These are phyloP conservation scores for Parathielavia hyrcaniae DNA, from an alignment of 495 filamentous ascomycete species.

Conservation along the genomic window DNA sequence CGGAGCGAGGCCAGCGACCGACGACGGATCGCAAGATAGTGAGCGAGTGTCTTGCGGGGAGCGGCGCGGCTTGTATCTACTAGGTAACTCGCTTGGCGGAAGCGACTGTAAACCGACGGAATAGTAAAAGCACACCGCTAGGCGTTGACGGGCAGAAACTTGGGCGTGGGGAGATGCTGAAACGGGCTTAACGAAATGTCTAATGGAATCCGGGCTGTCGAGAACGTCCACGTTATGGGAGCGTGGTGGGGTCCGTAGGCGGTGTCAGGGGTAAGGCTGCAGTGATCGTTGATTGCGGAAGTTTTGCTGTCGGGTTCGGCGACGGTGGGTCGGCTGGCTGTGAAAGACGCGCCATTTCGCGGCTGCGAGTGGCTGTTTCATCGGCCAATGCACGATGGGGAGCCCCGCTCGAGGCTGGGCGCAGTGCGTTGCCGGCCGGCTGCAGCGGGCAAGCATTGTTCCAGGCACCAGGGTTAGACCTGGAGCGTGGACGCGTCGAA, in stretches of 20 bases:
- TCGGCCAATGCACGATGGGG: slow-evolving; percentile 11
- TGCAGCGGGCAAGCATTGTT: slow-evolving; percentile 15
- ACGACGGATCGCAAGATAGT: background rate
- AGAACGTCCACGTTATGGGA: slow-evolving; percentile 1
- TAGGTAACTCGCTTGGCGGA: background rate
- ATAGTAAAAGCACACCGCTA: background rate
- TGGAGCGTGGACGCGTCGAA: too few relatives aligned
- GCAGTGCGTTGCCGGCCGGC: slow-evolving; percentile 12
- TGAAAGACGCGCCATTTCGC: slow-evolving; percentile 19
- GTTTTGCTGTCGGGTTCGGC: slow-evolving; percentile 5
- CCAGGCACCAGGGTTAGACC: slow-evolving; percentile 5
- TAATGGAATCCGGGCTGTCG: slow-evolving; percentile 6
- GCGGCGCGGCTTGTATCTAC: background rate
- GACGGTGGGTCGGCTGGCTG: slow-evolving; percentile 1
- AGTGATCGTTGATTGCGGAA: slow-evolving; percentile 2
- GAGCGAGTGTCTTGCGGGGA: background rate
- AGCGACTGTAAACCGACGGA: slow-evolving; percentile 1
- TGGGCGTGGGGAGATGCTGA: slow-evolving; percentile 4
- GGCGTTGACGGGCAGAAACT: slow-evolving; percentile 9
- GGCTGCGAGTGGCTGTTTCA: slow-evolving; percentile 6
- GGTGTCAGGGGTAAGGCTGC: slow-evolving; percentile 16
- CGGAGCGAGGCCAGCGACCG: slow-evolving; percentile 5
- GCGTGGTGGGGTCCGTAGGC: slow-evolving; percentile 14
- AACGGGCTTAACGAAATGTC: slow-evolving; percentile 7
- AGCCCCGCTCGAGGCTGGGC: slow-evolving; percentile 4